These are phyloP conservation scores for Myxozyma geophila DNA, from an alignment of 805 yeast genomes.

Conservation along the genomic window DNA sequence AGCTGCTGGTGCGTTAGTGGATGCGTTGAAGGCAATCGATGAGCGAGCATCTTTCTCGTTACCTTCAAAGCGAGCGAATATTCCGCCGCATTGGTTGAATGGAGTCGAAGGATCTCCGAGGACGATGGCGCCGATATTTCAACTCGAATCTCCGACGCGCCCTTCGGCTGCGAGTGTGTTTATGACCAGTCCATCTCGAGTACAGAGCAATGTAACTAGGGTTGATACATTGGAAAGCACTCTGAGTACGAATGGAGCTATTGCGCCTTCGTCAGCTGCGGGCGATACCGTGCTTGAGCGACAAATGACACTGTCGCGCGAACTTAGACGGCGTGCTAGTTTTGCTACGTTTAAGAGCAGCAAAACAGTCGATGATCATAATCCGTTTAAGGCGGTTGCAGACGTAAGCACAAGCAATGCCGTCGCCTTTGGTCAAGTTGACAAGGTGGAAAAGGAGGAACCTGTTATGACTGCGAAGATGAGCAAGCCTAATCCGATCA, in stretches of 20 bases:
- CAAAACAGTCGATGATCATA: constrained; percentile 5
- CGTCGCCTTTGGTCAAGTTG: constrained; percentile 35
- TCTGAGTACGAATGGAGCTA: constrained; percentile 5
- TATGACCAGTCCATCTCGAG: constrained; percentile 25
- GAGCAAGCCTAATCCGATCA: neutral
- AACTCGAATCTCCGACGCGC: constrained; percentile 21
- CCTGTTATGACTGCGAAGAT: neutral
- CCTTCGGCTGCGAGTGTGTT: constrained; percentile 24
- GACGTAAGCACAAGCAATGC: constrained; percentile 35
- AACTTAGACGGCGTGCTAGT: constrained; percentile 27
- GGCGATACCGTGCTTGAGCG: constrained; percentile 21
- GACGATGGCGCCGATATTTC: constrained; percentile 32
- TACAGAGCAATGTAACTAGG: constrained; percentile 17
- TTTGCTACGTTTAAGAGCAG: constrained; percentile 22
- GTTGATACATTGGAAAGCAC: constrained; percentile 11
- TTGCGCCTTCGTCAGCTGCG: constrained; percentile 3
- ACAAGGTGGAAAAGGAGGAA: constrained; percentile 4
- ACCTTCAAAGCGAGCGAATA: constrained; percentile 13
- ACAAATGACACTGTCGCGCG: constrained; percentile 25
- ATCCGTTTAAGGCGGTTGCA: constrained; percentile 30
- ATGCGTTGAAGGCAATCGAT: constrained; percentile 32
- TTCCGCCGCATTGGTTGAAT: constrained; percentile 36
- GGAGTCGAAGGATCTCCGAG: constrained; percentile 35
- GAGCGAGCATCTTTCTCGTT: constrained; percentile 12
- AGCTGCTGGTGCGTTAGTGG: constrained; percentile 27